Conservation (phyloP, 257 asterid genomes). For the Linderniella brevidens region DNA sequence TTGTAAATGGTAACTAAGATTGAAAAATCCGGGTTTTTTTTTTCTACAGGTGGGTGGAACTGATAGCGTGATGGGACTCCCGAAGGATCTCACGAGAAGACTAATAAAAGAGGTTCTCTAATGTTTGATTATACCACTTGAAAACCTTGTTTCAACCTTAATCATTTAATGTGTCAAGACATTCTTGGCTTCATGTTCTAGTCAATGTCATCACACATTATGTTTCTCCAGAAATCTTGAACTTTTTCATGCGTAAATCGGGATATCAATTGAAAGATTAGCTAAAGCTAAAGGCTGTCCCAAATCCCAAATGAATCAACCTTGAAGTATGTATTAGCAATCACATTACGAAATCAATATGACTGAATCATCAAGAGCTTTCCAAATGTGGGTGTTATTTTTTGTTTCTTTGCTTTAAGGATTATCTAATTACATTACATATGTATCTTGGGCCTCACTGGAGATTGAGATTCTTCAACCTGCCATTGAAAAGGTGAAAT, state of each 20-base stretch:
- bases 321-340: too few species aligned
- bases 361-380: too few species aligned
- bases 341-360: too few species aligned
- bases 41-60: constrained; percentile 53
- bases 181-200: not conserved
- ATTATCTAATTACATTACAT: not conserved
- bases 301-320: too few species aligned
- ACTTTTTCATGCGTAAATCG: too few species aligned
- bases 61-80: constrained; percentile 96
- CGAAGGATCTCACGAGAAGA: constrained; percentile 48
- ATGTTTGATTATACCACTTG: constrained; percentile 5
- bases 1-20: not conserved
- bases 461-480: constrained; percentile 27
- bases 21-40: constrained; percentile 3
- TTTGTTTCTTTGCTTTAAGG: not conserved
- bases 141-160: not conserved
- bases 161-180: not conserved
- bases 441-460: constrained; percentile 12
- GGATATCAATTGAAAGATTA: too few species aligned
- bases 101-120: constrained; percentile 60
- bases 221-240: too few species aligned
- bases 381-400: too few species aligned
- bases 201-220: too few species aligned
- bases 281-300: too few species aligned
- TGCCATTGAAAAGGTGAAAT: constrained; percentile 6